phyloP scores from a whole-genome alignment of 139 green algal species.

The Chlorella sp. region DNA sequence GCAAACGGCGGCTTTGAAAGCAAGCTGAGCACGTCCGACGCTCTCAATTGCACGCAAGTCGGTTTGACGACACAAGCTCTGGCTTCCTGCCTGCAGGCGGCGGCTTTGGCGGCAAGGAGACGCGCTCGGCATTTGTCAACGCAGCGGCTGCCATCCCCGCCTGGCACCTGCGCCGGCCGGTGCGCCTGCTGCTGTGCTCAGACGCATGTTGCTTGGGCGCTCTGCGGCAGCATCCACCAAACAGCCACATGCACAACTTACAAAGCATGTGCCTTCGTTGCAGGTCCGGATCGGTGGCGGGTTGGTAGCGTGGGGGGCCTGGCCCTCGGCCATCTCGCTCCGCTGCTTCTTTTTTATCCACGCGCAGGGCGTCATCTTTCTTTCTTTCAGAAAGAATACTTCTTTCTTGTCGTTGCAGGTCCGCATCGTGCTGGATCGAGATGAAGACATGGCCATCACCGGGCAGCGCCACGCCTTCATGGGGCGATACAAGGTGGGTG shows the following conservation, averaged over 20 bases:
- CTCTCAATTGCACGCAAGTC: too few species aligned
- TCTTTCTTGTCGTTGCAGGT: background rate
- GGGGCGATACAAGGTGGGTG: constrained; percentile 75
- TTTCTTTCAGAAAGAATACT: too few species aligned
- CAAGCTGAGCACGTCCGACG: too few species aligned
- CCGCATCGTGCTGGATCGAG: constrained; percentile 74
- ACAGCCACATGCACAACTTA: too few species aligned
- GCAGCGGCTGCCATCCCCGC: constrained; percentile 80
- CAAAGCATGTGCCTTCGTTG: too few species aligned
- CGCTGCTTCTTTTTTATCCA: background rate
- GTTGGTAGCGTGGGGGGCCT: too few species aligned
- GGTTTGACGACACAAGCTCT: background rate
- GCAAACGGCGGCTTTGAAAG: too few species aligned
- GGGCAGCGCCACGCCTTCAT: constrained; percentile 92
- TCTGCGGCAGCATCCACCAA: too few species aligned
- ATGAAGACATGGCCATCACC: constrained; percentile 94
- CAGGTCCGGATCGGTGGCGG: too few species aligned
- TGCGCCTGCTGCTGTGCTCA: background rate
- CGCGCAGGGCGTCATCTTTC: too few species aligned
- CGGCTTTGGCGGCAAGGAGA: constrained; percentile 98
- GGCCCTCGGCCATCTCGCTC: too few species aligned
- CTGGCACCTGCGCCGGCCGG: constrained; percentile 74
- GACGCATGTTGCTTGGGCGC: background rate
- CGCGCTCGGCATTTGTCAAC: constrained; percentile 80
- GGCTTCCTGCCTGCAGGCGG: constrained; percentile 55